Conservation (phyloP, 2,329 filamentous ascomycete species). For the Talaromyces sp. region DNA sequence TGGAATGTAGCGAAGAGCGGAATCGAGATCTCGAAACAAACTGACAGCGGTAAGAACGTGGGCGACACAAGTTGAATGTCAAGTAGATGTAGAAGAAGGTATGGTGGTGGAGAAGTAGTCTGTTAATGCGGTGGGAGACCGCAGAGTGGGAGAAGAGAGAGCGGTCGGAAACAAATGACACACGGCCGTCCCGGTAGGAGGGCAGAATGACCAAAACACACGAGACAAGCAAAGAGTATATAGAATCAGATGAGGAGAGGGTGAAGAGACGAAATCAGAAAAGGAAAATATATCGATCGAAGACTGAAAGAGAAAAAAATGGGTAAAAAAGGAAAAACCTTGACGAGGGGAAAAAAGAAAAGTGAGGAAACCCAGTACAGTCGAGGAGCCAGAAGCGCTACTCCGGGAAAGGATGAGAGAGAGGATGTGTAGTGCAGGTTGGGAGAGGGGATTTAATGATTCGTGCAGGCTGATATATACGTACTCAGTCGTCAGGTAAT, state of each 20-base stretch:
- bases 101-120: slow-evolving; percentile 16
- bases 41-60: slow-evolving; percentile 10
- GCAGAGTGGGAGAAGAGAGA: slow-evolving; percentile 23
- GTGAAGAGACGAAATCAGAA: slow-evolving; percentile 8
- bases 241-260: slow-evolving; percentile 13
- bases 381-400: slow-evolving; percentile 8
- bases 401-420: slow-evolving; percentile 14
- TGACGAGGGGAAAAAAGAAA: slow-evolving; percentile 22
- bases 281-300: slow-evolving; percentile 1
- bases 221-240: neutral
- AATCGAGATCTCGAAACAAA: slow-evolving; percentile 4
- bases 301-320: slow-evolving; percentile 27
- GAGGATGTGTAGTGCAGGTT: slow-evolving; percentile 6
- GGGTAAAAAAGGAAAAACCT: slow-evolving; percentile 27
- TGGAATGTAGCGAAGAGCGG: slow-evolving; percentile 8
- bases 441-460: neutral
- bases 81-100: slow-evolving; percentile 21
- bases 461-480: slow-evolving; percentile 12
- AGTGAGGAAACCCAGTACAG: slow-evolving; percentile 1
- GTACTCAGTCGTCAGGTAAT: neutral
- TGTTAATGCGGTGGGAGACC: slow-evolving; percentile 9
- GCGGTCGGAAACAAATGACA: slow-evolving; percentile 24
- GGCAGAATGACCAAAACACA: slow-evolving; percentile 18
- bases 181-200: slow-evolving; percentile 7
- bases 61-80: slow-evolving; percentile 7